Evolutionary conservation across 2,329 filamentous ascomycete genomes (phyloP), one percentile per base, ranked within the genome.

Genomic region (Metarhizium humberi): DNA sequence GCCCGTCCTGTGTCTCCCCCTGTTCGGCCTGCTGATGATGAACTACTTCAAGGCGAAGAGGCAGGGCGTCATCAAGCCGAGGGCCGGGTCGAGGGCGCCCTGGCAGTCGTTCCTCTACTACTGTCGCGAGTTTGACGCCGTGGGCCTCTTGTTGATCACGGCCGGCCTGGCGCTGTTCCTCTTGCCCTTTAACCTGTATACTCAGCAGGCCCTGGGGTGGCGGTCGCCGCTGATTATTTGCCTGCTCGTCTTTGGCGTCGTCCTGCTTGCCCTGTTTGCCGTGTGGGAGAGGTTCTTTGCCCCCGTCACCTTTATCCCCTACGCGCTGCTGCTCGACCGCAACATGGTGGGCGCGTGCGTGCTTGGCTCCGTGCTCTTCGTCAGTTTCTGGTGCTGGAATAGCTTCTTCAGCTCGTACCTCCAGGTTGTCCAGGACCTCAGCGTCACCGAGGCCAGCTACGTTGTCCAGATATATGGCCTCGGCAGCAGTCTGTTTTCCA

Each of bases 1-100:
- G 3, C 85, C 85, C 1, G 69, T 78, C 46, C 75, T 85, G 47
- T 80, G 78, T 30, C 58, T 83, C n/a, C 86, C 87, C 0, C 72
- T 89, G 16, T 79, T 80, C 36, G 63, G 74, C 14, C 70, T 87
- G 8, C 74, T 87, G 58, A 70, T 79, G 55, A 67, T 75, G 61
- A 82, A 85, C 63, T 77, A 81, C 54, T 69, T 68, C 52, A 82
- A 81, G 63, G 84, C 84, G 6, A 74, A 73, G 62, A 77, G 82
- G 34, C 88, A 85, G 86, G 84, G 77, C 1, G 14, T 45, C n/a
- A 16, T 45, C 13, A 18, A 16, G n/a, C 13, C 42, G n/a, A 45
- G n/a, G 7, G 42, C 13, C 13, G 7, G n/a, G 6, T 1, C 69
- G 2, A 75, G 79, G 8, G 77, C 71, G 2, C 10, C 67, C 1